Evolutionary conservation across 2,329 filamentous ascomycete genomes (phyloP), one percentile per base, ranked within the genome.

Genomic region (Trichoderma koningii): DNA sequence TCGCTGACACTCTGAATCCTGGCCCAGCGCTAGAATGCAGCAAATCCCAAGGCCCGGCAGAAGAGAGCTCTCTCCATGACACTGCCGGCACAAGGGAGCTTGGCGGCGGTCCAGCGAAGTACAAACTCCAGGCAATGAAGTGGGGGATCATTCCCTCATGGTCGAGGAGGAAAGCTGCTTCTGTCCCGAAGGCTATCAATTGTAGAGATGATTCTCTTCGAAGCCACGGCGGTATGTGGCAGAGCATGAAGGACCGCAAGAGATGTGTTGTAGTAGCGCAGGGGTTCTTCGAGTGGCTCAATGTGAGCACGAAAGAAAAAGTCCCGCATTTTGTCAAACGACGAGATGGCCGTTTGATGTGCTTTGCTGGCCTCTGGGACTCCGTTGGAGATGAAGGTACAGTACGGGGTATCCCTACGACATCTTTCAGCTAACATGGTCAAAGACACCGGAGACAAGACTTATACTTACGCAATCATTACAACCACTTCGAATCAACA

Each of bases 221-320:
- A 6, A 85, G 89, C 10, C 83, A 89, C 9, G 85, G 88, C 5
- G 93, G 93, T 12, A 91, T 98, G 88, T 98, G 95, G 95, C 89
- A 86, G 48, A 87, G 85, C 1, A 96, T 98, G 90, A 97, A 97
- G 79, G 87, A 88, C 67, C 86, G 85, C 70, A 97, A 97, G 78
- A 84, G 95, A 34, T 98, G 95, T 75, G 82, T 98, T 23, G 87
- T 98, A 10, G 74, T 97, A 6, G 93, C 91, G 10, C 90, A 97
- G 76, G 95, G 95, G 1, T 99, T 98, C 77, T 99, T 92, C 73
- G 95, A 99, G 77, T 98, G 95, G 95, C 80, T 96, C 66, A 94
- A 94, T 76, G 91, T 89, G 71, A 89, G 71, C 62, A 82, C 72
- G 7, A 93, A 90, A 70, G 89, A 95, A 62, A 96, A 92, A 77